phyloP scores from a whole-genome alignment of 345 rosid genomes.

The Pistacia atlantica region DNA sequence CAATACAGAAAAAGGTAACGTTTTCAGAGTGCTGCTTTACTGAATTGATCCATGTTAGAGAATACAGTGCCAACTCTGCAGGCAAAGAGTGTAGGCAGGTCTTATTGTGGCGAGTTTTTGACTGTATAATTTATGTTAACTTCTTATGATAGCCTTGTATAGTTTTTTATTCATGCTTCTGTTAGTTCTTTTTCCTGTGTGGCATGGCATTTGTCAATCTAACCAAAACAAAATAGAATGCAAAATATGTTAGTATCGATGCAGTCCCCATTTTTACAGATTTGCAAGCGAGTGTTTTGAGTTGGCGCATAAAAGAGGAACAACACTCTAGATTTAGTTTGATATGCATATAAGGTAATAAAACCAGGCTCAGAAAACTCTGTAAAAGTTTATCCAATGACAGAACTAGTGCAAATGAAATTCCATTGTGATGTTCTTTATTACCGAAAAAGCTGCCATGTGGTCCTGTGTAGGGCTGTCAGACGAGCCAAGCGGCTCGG shows the following conservation, averaged over 20 bases:
- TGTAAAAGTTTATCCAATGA: neutral
- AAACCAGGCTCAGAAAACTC: neutral
- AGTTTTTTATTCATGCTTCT: neutral
- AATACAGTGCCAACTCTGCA: constrained; percentile 22
- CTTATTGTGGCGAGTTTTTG: constrained; percentile 14
- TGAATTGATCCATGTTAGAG: constrained; percentile 17
- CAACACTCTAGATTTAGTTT: too few species aligned
- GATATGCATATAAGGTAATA: too few species aligned
- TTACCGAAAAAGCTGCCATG: too few species aligned
- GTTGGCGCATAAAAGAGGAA: too few species aligned
- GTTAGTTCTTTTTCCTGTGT: neutral
- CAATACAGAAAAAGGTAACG: constrained; percentile 18
- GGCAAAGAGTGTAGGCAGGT: constrained; percentile 23
- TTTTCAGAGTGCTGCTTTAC: constrained; percentile 6
- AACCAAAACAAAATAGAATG: neutral
- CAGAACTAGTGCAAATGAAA: neutral
- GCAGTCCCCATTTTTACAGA: neutral
- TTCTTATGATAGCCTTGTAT: neutral
- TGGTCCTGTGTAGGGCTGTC: too few species aligned
- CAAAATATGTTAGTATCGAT: neutral
- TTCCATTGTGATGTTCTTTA: neutral
- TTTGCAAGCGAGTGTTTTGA: too few species aligned
- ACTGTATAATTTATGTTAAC: constrained; percentile 22
- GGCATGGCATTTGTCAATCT: neutral
- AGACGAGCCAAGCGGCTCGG: too few species aligned